Evolutionary conservation across 2,329 filamentous ascomycete species (phyloP), one percentile per base, ranked within the genome.

Genomic region (Fusarium sp.): DNA sequence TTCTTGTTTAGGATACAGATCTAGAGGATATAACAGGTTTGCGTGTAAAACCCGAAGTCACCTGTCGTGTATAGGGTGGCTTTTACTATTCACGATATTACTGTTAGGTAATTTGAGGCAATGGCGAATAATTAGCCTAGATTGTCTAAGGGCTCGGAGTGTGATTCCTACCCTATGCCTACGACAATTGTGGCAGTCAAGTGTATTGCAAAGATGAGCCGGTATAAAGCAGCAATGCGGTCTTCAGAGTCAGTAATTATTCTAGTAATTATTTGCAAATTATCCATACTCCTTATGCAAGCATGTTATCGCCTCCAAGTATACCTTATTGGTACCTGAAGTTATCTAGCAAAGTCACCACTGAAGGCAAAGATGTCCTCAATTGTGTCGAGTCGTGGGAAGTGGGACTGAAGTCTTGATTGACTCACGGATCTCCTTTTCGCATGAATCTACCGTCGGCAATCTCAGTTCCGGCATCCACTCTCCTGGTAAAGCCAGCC

Each of bases 381-480:
- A 49, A 27, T 18, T 14, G 8, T 8, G 6, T 22, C n/a, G 40
- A 49, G 11, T 48, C 42, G 22, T 7, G 4, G 10, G 10, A 6
- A n/a, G 24, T 18, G 29, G 20, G 13, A 32, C 14, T 41, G 6
- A 22, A 4, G 13, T n/a, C 25, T 42, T 25, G n/a, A 24, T 30
- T 42, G 41, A 56, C 18, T 56, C 22, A 29, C 16, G 13, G 29
- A 27, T 11, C 2, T 12, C 18, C 10, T 25, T 25, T 16, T 53
- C 22, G 25, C 41, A 51, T 51, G 14, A 40, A 44, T 32, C 34
- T 11, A 9, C 6, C 12, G 7, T 64, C 48, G 59, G 59, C 14
- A 57, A 64, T 65, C 54, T 49, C 30, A 25, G 16, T 27, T 25
- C 61, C 47, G 22, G 22, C 13, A 34, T 16, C 55, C 29, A 54